phyloP scores from a whole-genome alignment of 108 stramenopile genomes.

The Nannochloropsis salina region DNA sequence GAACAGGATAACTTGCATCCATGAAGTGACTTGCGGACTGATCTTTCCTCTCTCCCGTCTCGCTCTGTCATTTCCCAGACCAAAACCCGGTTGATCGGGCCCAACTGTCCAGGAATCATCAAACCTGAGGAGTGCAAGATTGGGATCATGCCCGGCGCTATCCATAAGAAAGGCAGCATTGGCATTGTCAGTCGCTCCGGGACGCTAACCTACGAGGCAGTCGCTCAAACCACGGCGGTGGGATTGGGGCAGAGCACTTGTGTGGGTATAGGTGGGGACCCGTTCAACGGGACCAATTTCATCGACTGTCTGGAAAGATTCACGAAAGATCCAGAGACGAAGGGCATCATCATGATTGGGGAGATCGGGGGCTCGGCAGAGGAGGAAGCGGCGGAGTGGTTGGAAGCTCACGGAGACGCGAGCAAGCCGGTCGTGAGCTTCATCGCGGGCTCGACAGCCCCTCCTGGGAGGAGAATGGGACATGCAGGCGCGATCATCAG shows the following conservation, averaged over 20 bases:
- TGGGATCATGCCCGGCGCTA: conserved; percentile 99
- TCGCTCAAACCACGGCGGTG: conserved; percentile 87
- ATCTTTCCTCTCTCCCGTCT: background rate
- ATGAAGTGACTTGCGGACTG: background rate
- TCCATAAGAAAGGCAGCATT: conserved; percentile 90
- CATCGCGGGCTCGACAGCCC: conserved; percentile 97
- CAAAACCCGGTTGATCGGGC: conserved; percentile 87
- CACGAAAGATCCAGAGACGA: conserved; percentile 86
- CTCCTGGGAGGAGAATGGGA: conserved; percentile 98
- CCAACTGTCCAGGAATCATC: conserved; percentile 99
- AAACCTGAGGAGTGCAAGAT: conserved; percentile 99
- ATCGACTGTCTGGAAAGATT: conserved; percentile 95
- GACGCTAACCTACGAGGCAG: conserved; percentile 97
- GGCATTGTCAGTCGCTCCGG: conserved; percentile 92
- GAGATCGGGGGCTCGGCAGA: conserved; percentile 97
- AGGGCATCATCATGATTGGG: conserved; percentile 96
- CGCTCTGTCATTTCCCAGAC: conserved; percentile 52
- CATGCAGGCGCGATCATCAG: conserved; percentile 98
- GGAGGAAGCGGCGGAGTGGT: conserved; percentile 97
- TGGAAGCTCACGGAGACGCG: conserved; percentile 77
- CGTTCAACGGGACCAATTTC: conserved; percentile 98
- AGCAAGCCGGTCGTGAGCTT: conserved; percentile 98
- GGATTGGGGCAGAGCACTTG: conserved; percentile 94
- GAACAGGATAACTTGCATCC: too few relatives aligned
- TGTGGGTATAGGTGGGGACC: conserved; percentile 98